Percentiles rank a stretch among this genome's conserved stretches.
phyloP scores from a whole-genome alignment of 1,139 yeast genomes.

The Zygosaccharomyces pseudobailii region DNA sequence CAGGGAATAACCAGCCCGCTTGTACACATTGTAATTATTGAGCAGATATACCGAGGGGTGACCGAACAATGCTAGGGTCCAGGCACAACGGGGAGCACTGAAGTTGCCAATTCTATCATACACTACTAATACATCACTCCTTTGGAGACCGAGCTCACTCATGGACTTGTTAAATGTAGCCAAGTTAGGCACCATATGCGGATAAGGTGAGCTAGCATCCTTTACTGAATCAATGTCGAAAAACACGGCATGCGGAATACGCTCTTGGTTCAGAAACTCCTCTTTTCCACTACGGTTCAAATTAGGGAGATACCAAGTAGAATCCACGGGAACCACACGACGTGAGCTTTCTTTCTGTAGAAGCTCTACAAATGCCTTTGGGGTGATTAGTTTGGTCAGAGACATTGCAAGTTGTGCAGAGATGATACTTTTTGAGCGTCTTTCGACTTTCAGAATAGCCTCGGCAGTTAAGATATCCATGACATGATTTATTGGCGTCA shows the following conservation, averaged over 20 bases:
- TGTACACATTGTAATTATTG: slow-evolving; percentile 61
- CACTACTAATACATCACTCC: slow-evolving; percentile 62
- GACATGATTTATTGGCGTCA: neutral
- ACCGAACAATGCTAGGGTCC: slow-evolving; percentile 79
- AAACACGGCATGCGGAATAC: slow-evolving; percentile 65
- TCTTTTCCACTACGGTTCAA: slow-evolving; percentile 52
- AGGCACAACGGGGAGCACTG: slow-evolving; percentile 85
- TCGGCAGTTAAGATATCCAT: neutral
- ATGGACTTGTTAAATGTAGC: slow-evolving; percentile 51
- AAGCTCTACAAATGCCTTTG: slow-evolving; percentile 24
- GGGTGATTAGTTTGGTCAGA: slow-evolving; percentile 27
- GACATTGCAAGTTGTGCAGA: slow-evolving; percentile 14
- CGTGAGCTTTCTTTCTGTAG: slow-evolving; percentile 17
- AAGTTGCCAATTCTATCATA: slow-evolving; percentile 84
- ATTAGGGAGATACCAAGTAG: slow-evolving; percentile 91
- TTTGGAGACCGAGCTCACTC: slow-evolving; percentile 39
- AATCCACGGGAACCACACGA: slow-evolving; percentile 68
- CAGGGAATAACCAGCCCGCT: slow-evolving; percentile 37
- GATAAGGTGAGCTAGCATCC: slow-evolving; percentile 55
- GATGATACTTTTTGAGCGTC: too few relatives aligned
- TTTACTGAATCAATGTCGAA: slow-evolving; percentile 75
- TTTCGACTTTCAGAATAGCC: neutral
- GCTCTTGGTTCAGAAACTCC: slow-evolving; percentile 48
- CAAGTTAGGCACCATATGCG: slow-evolving; percentile 81
- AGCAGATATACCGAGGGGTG: slow-evolving; percentile 63